Base-by-base conservation (phyloP, 805 yeast genomes). In the Hanseniaspora valbyensis region DNA sequence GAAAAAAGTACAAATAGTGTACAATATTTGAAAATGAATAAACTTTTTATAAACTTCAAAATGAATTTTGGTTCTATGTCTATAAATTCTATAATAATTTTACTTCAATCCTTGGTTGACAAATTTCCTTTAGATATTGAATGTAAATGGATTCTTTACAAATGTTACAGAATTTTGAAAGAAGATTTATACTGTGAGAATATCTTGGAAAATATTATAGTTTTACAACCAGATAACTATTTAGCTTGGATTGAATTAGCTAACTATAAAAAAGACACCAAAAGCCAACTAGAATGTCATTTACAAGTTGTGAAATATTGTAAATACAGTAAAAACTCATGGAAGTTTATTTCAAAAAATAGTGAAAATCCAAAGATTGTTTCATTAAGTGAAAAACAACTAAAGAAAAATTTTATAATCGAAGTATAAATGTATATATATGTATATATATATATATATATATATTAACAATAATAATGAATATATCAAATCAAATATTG, bases 281-380 rank as follows among this genome's bases (percentile, higher is more conserved):
- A 59, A 25, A 45, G 52, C 12, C 51, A 67, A 44, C 64, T 66
- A 13, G 69, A 79, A 57, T 73, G 77, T 59, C 83, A 76, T 55
- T 66, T 81, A 49, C 75, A 94, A 56, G 67, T 88, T 8, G 79
- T 87, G 5, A 97, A 92, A 63, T 69, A 89, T 34, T 80, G 86
- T 58, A 83, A 81, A 41, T 68, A 70, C 29, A 83, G 77, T 61
- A 65, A 75, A 19, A 73, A 86, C 55, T 83, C 86, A 14, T 89
- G 95, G 95, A 63, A 75, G 30, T 89, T 90, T 1, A 65, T 84
- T 2, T 70, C 69, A 38, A 58, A 71, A 10, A 62, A 75, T 2
- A 53, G 69, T 4, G 50, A 57, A 29, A 60, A 61, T 46, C 34
- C 21, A 21, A 22, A 37, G 4, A 28, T 45, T 16, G 28, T 37